phyloP scores from a whole-genome alignment of 176 grass and related monocot species.

The Cenchrus purpureus region DNA sequence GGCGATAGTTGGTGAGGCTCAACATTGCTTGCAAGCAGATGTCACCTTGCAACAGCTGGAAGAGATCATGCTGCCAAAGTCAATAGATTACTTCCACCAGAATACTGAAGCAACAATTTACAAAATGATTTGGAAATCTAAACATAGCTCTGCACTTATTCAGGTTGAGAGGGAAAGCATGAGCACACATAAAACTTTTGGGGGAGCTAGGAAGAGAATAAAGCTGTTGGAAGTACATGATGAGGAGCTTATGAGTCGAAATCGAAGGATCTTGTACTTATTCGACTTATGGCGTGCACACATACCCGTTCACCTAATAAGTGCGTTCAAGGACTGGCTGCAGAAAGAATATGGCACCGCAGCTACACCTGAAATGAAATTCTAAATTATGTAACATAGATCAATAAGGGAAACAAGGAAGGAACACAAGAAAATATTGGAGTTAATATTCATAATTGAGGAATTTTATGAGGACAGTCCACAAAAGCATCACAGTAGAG shows the following conservation, averaged over 20 bases:
- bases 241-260: no score
- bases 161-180: neutral
- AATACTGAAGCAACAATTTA: neutral
- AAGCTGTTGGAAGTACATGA: neutral
- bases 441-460: no score
- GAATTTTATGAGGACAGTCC: no score
- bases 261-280: neutral
- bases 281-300: neutral
- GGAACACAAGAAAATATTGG: no score
- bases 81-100: neutral
- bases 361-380: no score
- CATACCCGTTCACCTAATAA: neutral
- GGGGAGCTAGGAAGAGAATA: neutral
- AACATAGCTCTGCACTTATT: neutral
- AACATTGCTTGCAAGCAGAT: neutral
- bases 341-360: neutral
- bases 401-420: no score
- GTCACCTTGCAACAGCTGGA: neutral
- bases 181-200: neutral
- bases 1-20: neutral
- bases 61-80: neutral
- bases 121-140: slow-evolving; percentile 23
- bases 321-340: neutral
- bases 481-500: no score
- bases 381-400: no score